Conservation (phyloP, 75 land plant species). For the Adiantum capillusveneris region DNA sequence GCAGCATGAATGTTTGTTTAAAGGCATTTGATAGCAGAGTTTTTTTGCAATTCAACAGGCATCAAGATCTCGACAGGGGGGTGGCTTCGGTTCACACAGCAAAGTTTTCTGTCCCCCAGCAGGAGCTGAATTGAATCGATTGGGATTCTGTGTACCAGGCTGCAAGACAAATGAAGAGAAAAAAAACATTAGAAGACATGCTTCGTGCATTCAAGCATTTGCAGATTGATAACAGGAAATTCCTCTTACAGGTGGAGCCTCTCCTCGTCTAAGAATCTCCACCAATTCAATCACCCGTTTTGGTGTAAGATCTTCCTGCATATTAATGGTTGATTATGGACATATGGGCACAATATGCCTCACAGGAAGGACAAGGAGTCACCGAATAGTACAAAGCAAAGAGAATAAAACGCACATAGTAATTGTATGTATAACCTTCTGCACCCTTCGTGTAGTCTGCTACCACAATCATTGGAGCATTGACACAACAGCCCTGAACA, state of each 20-base stretch:
- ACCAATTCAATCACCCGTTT: slow-evolving; percentile 88
- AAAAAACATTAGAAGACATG: too few species aligned
- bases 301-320: slow-evolving; percentile 94
- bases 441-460: slow-evolving; percentile 93
- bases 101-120: slow-evolving; percentile 90
- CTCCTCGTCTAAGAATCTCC: slow-evolving; percentile 80
- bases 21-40: too few species aligned
- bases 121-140: slow-evolving; percentile 61
- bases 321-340: neutral
- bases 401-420: slow-evolving; percentile 56
- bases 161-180: slow-evolving; percentile 31
- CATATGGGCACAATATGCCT: neutral
- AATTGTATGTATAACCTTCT: slow-evolving; percentile 93
- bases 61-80: slow-evolving; percentile 91
- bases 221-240: too few species aligned
- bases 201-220: neutral
- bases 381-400: neutral
- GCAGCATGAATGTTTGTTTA: too few species aligned
- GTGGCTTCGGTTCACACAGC: slow-evolving; percentile 78
- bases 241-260: slow-evolving; percentile 65
- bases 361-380: neutral
- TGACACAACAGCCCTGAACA: slow-evolving; percentile 91
- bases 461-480: slow-evolving; percentile 98
- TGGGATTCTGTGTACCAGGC: slow-evolving; percentile 90
- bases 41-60: slow-evolving; percentile 44